Percentiles rank a stretch among this genome's conserved stretches.
These are phyloP conservation scores for Tolypocladium nubicola DNA, from an alignment of 2,329 filamentous ascomycete species.

Conservation along the genomic window DNA sequence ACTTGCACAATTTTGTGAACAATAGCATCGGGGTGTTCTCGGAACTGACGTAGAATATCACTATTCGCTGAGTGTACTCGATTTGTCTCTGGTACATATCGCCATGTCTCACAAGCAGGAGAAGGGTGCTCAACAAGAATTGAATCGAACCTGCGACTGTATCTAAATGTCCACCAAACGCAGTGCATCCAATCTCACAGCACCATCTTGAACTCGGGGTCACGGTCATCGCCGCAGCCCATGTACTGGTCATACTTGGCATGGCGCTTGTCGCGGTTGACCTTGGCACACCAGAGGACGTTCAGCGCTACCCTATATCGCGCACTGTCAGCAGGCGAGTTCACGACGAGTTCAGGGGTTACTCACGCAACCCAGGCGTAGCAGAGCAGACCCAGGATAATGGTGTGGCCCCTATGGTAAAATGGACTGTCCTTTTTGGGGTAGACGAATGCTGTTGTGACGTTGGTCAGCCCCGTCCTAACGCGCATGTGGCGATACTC, in stretches of 20 bases:
- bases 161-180: neutral
- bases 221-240: constrained; percentile 51
- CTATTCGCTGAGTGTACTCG: no score
- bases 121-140: neutral
- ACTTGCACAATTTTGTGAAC: no score
- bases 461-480: neutral
- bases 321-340: neutral
- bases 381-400: constrained; percentile 48
- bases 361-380: constrained; percentile 54
- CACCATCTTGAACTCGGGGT: constrained; percentile 51
- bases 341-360: neutral
- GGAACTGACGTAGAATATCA: no score
- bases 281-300: constrained; percentile 50
- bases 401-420: constrained; percentile 50
- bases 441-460: constrained; percentile 43
- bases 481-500: constrained; percentile 7
- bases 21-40: neutral
- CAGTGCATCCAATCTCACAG: constrained; percentile 23
- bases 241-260: constrained; percentile 49
- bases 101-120: no score
- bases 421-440: constrained; percentile 43
- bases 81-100: no score
- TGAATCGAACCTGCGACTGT: neutral
- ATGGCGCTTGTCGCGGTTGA: constrained; percentile 49
- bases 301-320: constrained; percentile 44